Conservation (phyloP, 2,329 filamentous ascomycete genomes). For the Colletotrichum sublineola region DNA sequence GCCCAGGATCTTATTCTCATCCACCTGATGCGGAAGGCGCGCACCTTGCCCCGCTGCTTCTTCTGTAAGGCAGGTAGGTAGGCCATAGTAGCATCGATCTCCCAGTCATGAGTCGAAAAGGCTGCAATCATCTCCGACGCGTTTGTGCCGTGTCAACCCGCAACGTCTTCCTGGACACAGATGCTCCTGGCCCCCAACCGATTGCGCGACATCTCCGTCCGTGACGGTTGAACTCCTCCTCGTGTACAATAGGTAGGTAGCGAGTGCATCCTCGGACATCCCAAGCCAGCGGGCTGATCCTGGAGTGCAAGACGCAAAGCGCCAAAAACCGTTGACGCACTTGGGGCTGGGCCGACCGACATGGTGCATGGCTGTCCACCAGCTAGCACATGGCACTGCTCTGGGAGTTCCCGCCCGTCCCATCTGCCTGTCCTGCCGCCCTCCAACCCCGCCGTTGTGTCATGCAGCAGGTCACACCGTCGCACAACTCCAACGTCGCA, state of each 20-base stretch:
- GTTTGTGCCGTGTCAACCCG: not conserved
- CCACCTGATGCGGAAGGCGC: not conserved
- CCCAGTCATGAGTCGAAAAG: not conserved
- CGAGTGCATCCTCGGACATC: not conserved
- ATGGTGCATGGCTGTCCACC: slow-evolving; percentile 27
- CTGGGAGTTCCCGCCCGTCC: slow-evolving; percentile 41
- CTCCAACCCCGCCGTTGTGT: slow-evolving; percentile 34
- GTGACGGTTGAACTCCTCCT: too few species aligned
- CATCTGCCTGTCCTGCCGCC: slow-evolving; percentile 27
- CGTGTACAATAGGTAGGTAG: too few species aligned
- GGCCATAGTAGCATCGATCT: too few species aligned
- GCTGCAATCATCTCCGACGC: not conserved
- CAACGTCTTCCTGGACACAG: not conserved
- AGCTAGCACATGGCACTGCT: slow-evolving; percentile 32
- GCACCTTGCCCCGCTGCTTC: not conserved
- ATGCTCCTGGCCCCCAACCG: not conserved
- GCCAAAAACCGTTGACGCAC: slow-evolving; percentile 20
- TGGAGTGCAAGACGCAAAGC: not conserved
- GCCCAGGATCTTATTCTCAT: not conserved
- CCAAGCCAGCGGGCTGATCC: slow-evolving; percentile 18
- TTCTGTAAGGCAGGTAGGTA: too few species aligned
- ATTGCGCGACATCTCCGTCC: not conserved
- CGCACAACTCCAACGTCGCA: slow-evolving; percentile 34
- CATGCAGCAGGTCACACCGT: slow-evolving; percentile 35
- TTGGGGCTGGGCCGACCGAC: slow-evolving; percentile 8